A percentile compares a stretch with the other conserved stretches of the same genome.
These are phyloP conservation scores for Aspergillus taichungensis DNA, from an alignment of 495 filamentous ascomycete genomes.

Conservation along the genomic window DNA sequence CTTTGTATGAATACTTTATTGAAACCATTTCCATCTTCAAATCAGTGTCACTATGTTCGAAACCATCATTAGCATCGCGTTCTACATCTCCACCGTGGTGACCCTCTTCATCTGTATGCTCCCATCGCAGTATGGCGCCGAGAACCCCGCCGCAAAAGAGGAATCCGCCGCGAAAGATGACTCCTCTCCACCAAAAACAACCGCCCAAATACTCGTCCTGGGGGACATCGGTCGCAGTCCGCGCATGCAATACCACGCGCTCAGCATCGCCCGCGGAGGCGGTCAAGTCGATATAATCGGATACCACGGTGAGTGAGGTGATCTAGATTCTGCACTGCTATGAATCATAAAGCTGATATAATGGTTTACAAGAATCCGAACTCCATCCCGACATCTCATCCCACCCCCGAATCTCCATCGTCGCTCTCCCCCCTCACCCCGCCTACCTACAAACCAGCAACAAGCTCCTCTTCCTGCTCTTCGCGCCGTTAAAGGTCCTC, in stretches of 20 bases:
- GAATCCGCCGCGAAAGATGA: conserved; percentile 6
- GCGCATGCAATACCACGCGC: conserved; percentile 96
- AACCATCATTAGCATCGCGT: conserved; percentile 32
- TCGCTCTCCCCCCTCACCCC: conserved; percentile 56
- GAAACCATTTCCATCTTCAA: not conserved
- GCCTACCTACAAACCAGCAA: conserved; percentile 54
- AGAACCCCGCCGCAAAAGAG: conserved; percentile 6
- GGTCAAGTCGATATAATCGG: conserved; percentile 78
- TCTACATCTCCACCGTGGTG: conserved; percentile 40
- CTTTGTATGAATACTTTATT: not conserved
- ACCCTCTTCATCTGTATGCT: conserved; percentile 42
- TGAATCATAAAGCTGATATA: conserved; percentile 14
- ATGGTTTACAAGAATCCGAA: conserved; percentile 46
- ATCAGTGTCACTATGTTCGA: conserved; percentile 29
- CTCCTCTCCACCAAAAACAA: conserved; percentile 18
- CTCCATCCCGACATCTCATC: conserved; percentile 67
- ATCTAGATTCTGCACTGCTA: not conserved
- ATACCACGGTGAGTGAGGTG: conserved; percentile 57
- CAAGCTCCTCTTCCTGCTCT: conserved; percentile 67
- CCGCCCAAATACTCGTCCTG: conserved; percentile 84
- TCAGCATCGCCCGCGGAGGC: conserved; percentile 82
- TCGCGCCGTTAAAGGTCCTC: conserved; percentile 78
- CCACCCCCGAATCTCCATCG: conserved; percentile 56
- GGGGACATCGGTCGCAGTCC: conserved; percentile 95
- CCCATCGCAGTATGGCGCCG: conserved; percentile 40